phyloP scores from a whole-genome alignment of 1,284 basidiomycete genomes.

The Puccinia triticina region DNA sequence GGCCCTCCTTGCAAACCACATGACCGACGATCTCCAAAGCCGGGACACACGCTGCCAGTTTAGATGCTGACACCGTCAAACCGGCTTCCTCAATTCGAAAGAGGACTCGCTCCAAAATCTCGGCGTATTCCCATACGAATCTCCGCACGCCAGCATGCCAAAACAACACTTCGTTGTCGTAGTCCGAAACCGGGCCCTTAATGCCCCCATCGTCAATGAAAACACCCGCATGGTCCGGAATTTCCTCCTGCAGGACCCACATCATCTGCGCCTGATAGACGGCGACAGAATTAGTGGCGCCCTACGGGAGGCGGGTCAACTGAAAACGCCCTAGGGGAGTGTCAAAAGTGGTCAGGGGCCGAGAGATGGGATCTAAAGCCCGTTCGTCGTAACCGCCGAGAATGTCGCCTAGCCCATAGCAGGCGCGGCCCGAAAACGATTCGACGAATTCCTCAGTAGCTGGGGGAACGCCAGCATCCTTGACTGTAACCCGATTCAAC shows the following conservation, averaged over 20 bases:
- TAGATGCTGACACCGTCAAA: not conserved
- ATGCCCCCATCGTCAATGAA: constrained; percentile 14
- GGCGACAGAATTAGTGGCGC: not conserved
- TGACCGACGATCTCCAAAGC: constrained; percentile 22
- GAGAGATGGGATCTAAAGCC: not conserved
- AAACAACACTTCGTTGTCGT: not conserved
- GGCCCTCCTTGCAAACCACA: not conserved
- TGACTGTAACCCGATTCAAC: too few species aligned
- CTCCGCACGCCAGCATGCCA: not conserved
- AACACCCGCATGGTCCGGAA: not conserved
- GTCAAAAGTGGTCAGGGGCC: constrained; percentile 6
- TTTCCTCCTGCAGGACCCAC: not conserved
- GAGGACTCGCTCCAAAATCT: not conserved
- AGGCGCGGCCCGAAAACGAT: too few species aligned
- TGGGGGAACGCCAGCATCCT: too few species aligned
- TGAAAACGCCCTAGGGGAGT: constrained; percentile 2
- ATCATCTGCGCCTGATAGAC: not conserved
- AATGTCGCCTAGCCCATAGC: too few species aligned
- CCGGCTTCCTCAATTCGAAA: constrained; percentile 30
- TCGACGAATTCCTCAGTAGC: not conserved
- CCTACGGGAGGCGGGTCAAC: not conserved
- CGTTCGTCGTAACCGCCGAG: not conserved
- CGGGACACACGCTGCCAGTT: constrained; percentile 1
- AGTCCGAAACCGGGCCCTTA: not conserved
- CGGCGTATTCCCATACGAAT: not conserved